Conservation (phyloP, 805 yeast species). For the Cyberlindnera maritima region DNA sequence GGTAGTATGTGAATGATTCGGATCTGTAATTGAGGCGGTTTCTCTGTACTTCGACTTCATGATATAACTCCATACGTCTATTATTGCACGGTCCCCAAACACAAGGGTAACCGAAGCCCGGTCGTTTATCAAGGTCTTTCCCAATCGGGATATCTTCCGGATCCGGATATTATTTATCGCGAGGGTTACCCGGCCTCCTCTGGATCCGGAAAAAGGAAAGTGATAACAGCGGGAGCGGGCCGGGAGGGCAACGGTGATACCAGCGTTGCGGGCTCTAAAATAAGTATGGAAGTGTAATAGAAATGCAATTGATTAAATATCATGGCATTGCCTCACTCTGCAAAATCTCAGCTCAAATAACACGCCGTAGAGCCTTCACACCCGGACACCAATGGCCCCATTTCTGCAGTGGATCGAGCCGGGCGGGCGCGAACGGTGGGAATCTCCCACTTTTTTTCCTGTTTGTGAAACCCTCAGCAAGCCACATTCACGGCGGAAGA, state of each 20-base stretch:
- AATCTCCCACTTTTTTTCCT: slow-evolving; percentile 11
- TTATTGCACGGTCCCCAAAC: no score
- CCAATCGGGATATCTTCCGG: no score
- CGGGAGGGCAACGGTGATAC: no score
- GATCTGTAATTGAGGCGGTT: no score
- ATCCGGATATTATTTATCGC: neutral
- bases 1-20: no score
- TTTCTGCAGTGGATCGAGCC: neutral
- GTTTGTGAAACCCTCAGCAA: slow-evolving; percentile 15
- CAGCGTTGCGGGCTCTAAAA: no score
- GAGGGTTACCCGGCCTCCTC: neutral
- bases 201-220: neutral
- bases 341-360: no score
- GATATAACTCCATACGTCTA: no score
- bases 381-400: neutral
- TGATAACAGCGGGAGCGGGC: neutral
- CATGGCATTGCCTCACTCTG: no score
- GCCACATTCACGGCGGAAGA: slow-evolving; percentile 1
- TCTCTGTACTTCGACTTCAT: no score
- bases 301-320: neutral
- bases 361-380: neutral
- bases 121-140: no score
- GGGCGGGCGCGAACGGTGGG: slow-evolving; percentile 5
- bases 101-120: neutral
- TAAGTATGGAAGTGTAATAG: no score